Percentiles rank a stretch among this genome's conserved stretches.
Evolutionary conservation across 2,329 filamentous ascomycete species (phyloP).

Genomic region (Cladosporium sp.): DNA sequence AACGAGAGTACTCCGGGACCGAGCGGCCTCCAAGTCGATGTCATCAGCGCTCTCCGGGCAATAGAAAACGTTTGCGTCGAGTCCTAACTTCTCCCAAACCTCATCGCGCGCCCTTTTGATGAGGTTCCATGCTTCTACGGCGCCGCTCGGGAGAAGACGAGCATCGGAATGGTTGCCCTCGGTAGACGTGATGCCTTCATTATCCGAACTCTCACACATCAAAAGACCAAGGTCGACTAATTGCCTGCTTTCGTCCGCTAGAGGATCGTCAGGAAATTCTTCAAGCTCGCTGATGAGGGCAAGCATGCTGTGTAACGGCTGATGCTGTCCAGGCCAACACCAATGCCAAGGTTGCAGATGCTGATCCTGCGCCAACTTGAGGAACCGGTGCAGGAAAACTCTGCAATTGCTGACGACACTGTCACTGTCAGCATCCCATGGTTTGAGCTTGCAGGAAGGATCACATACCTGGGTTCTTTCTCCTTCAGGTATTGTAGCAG

Average conservation of each 20-base stretch:
- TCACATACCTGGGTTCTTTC: constrained; percentile 20
- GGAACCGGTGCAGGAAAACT: constrained; percentile 21
- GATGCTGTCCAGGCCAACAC: constrained; percentile 23
- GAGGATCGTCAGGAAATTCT: constrained; percentile 18
- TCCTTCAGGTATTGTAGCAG: constrained; percentile 16
- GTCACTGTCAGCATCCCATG: constrained; percentile 10
- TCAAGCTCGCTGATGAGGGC: constrained; percentile 23
- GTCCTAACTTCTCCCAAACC: neutral
- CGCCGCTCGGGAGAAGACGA: constrained; percentile 18
- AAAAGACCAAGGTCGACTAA: constrained; percentile 21
- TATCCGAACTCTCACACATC: constrained; percentile 20
- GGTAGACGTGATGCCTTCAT: constrained; percentile 18
- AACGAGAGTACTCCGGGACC: too few relatives aligned
- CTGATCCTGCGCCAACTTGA: constrained; percentile 18
- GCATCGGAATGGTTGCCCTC: constrained; percentile 19
- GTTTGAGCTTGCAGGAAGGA: neutral
- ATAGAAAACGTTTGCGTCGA: too few relatives aligned
- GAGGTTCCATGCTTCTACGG: constrained; percentile 21
- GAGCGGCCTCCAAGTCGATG: too few relatives aligned
- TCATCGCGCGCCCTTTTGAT: constrained; percentile 18
- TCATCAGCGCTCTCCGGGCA: too few relatives aligned
- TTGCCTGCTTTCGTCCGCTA: constrained; percentile 19
- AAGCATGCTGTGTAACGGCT: constrained; percentile 24
- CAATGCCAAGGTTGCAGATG: constrained; percentile 24
- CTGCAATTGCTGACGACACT: constrained; percentile 21